Evolutionary conservation across 164 flowering plant genomes (phyloP).

Genomic region (Kingdonia uniflora): DNA sequence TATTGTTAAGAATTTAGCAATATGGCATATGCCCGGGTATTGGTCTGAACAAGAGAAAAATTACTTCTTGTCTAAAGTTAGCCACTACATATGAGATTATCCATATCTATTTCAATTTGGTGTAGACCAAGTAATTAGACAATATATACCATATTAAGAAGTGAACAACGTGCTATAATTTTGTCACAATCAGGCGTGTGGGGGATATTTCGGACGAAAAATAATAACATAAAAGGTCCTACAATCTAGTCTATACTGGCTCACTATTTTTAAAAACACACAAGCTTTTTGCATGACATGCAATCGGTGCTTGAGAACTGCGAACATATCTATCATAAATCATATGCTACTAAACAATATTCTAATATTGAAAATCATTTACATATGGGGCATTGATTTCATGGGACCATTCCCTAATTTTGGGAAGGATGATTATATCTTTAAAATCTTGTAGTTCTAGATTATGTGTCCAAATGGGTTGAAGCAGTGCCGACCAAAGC

Average conservation of each 20-base stretch:
- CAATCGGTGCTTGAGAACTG: neutral
- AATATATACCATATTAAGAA: neutral
- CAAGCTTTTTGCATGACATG: neutral
- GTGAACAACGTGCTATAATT: neutral
- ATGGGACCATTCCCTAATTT: too few species aligned
- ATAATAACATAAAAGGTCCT: neutral
- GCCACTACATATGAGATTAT: too few species aligned
- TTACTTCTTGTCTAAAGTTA: too few species aligned
- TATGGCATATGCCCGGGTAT: neutral
- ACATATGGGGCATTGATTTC: neutral
- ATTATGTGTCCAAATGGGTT: constrained; percentile 1
- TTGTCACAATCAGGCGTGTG: neutral
- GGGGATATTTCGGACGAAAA: neutral
- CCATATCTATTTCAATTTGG: neutral
- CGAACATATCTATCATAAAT: neutral
- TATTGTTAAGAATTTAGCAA: neutral
- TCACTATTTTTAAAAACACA: neutral
- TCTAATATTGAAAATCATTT: neutral
- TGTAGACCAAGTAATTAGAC: too few species aligned
- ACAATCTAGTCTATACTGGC: too few species aligned
- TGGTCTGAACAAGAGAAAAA: too few species aligned
- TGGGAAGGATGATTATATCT: too few species aligned
- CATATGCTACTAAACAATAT: neutral
- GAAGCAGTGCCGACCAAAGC: too few species aligned
- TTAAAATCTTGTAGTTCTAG: neutral